Base-by-base conservation (phyloP, 495 filamentous ascomycete genomes). In the Penicillium salamii region DNA sequence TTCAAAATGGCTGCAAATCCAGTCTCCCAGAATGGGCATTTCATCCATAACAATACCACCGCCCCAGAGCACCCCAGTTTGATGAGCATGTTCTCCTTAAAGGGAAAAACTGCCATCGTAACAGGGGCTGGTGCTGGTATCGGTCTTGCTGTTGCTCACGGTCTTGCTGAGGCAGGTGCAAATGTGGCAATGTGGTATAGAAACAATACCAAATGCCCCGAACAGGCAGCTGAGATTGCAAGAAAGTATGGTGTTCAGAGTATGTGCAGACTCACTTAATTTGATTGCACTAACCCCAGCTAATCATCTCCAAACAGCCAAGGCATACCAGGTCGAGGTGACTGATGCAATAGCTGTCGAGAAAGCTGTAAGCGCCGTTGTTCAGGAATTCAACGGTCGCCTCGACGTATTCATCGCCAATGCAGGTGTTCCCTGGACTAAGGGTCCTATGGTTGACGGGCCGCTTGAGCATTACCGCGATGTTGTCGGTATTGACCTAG, bases 161-260 rank as follows among this genome's bases (percentile, higher is more conserved):
- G 78, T 15, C 66, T 86, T 21, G 90, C 90, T 8, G 91, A 95
- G 60, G 85, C 88, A 18, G 91, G 90, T 31, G 89, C 90, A 29
- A 90, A 96, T 54, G 86, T 95, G 34, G 90, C 87, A 3, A 82
- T 96, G 24, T 92, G 87, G 85, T 95, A 90, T 58, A 89, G 90
- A 61, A 81, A 75, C 63, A 91, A 93, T 70, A 77, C 79, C 58
- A 83, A 86, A 53, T 84, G 85, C 7, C 50, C 83, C 33, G 78
- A 85, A 36, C 74, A 82, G n/a, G 90, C 91, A 3, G 76, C 75
- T 15, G 82, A 86, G 39, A 87, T 95, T 46, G 86, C 84, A 57
- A 69, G 81, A 57, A 78, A 78, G 32, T 93, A 85, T 55, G 87
- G 87, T n/a, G 89, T 96, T 38, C 86, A 86, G 67, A 85, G 90